Evolutionary conservation across 1,139 yeast species (phyloP).

Genomic region (Suhomyces maxii): DNA sequence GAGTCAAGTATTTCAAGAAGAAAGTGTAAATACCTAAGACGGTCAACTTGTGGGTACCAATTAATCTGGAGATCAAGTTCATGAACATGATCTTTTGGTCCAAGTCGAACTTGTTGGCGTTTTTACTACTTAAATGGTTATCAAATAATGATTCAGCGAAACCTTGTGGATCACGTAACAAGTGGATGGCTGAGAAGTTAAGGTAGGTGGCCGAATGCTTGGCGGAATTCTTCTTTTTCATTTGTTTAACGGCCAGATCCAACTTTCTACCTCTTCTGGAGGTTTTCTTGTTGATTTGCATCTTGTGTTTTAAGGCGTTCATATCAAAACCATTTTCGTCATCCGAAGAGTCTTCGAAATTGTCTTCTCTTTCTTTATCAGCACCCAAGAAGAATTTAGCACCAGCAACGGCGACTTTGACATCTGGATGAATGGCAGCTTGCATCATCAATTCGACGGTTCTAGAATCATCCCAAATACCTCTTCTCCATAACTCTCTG

Average conservation of each 20-base stretch:
- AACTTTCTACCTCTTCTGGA: slow-evolving; percentile 77
- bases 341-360: slow-evolving; percentile 67
- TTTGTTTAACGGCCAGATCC: slow-evolving; percentile 65
- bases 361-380: slow-evolving; percentile 90
- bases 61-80: slow-evolving; percentile 81
- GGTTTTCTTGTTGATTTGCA: slow-evolving; percentile 80
- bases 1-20: slow-evolving; percentile 85
- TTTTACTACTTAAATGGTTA: slow-evolving; percentile 69
- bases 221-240: slow-evolving; percentile 58
- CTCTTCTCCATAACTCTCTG: slow-evolving; percentile 94
- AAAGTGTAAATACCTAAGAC: slow-evolving; percentile 87
- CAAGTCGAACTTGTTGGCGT: slow-evolving; percentile 65
- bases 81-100: slow-evolving; percentile 88
- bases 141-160: slow-evolving; percentile 84
- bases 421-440: slow-evolving; percentile 85
- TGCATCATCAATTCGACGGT: slow-evolving; percentile 97
- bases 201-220: slow-evolving; percentile 68
- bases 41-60: slow-evolving; percentile 92
- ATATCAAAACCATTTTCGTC: slow-evolving; percentile 75
- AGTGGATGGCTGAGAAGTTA: slow-evolving; percentile 91
- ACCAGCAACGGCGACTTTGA: slow-evolving; percentile 87
- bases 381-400: slow-evolving; percentile 91
- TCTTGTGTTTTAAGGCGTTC: slow-evolving; percentile 70
- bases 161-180: slow-evolving; percentile 95
- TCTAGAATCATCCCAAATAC: slow-evolving; percentile 96